Base-by-base conservation (phyloP, 2,329 filamentous ascomycete genomes). In the Chaetomiaceae sp. region DNA sequence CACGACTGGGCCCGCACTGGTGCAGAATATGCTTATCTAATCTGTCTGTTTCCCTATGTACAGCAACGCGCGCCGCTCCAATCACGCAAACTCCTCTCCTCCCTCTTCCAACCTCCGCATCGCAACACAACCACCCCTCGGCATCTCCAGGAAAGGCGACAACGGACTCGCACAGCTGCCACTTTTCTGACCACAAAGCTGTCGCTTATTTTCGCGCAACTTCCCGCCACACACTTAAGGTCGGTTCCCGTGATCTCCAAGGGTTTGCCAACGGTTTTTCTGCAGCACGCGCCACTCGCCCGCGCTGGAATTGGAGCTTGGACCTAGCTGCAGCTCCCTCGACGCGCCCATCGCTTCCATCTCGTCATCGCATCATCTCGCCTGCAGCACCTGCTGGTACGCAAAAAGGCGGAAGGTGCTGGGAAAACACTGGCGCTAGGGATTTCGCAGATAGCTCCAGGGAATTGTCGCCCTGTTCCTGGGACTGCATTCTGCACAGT, bases 61-160 rank as follows among this genome's bases (percentile, higher is more conserved):
- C 48, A 33, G 29, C 21, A 23, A 29, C 32, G 36, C 43, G 50
- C 52, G 48, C 42, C 30, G 25, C 38, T 50, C 34, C 54, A 50
- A 53, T 41, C 41, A 50, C 48, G 37, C 57, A 62, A 62, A 58
- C 61, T 61, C 57, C 56, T 60, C 61, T 58, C 54, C 51, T 58
- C 61, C 57, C 53, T 9, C 51, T 58, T 61, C 51, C 61, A 62
- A 62, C 61, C 61, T 62, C 58, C 58, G 48, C 61, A 59, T 54
- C 58, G 51, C 59, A 56, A 53, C 46, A 54, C 52, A 10, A 50
- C 36, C n/a, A 41, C 33, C 42, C 25, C 29, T 18, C 21, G 36
- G 16, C 51, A 21, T 8, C 54, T 34, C 48, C 45, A 40, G 46
- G 33, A 29, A 25, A 14, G 34, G 3, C 33, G 23, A 4, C n/a